Evolutionary conservation across 1,139 yeast species (phyloP), one percentile per base, ranked within the genome.

Genomic region (Kodamaea suecica): DNA sequence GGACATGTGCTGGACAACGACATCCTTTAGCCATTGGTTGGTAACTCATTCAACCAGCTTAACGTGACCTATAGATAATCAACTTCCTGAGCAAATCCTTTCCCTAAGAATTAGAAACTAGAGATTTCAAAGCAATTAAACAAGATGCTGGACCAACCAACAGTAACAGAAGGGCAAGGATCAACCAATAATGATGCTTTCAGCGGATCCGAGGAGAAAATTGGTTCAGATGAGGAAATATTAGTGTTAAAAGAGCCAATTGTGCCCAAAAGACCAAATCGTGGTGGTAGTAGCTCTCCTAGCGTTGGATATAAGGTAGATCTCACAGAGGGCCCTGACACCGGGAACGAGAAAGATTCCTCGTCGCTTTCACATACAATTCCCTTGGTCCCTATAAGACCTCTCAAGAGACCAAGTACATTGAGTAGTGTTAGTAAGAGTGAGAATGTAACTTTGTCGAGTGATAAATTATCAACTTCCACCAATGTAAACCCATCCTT

Each of bases 351-450:
- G 9, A 14, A 23, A 20, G 26, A 17, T 8, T 7, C 23, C 13
- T 26, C 32, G 17, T 17, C 41, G 6, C 27, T 34, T 8, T 50
- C 55, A 9, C 28, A 13, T 16, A n/a, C n/a, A n/a, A n/a, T 27
- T 5, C 30, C 30, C 8, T n/a, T 23, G 3, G 35, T 47, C 25
- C 49, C 49, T 7, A 27, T 35, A 13, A 43, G 49, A 25, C 49
- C 50, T 17, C 19, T 9, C 17, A 23, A 13, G 23, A 10, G 24
- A 17, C 23, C 23, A 20, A 14, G 23, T 14, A 11, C 15, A 15
- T 17, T 29, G n/a, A 10, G 25, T 3, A 10, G 12, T 15, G 21
- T 19, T 6, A 9, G 8, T 6, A 19, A 19, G 21, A 9, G 6
- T 9, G 21, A 19, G 21, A 9, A n/a, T n/a, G n/a, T n/a, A n/a